Conservation (phyloP, 2,329 filamentous ascomycete genomes). For the Diaporthe eres region DNA sequence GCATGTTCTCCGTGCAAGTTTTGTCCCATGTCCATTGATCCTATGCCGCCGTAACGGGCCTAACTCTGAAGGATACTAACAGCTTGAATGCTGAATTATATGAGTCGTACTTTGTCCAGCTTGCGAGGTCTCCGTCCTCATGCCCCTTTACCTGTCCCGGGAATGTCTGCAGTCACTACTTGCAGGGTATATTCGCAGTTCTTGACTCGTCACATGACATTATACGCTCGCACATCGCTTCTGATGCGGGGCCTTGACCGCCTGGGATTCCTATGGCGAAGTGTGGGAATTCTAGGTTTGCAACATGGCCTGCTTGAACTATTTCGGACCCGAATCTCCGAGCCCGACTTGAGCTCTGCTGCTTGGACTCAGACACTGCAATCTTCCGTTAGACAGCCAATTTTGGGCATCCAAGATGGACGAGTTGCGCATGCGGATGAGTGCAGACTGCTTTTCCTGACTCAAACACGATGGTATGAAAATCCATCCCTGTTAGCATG, state of each 20-base stretch:
- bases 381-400: not conserved
- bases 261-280: not conserved
- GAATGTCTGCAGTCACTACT: conserved; percentile 1
- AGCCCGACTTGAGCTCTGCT: not conserved
- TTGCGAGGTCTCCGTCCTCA: no score
- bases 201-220: not conserved
- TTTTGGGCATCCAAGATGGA: conserved; percentile 1
- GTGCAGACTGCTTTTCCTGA: conserved; percentile 14
- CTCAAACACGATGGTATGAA: not conserved
- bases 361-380: conserved; percentile 19
- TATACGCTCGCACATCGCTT: not conserved
- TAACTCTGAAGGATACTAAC: no score
- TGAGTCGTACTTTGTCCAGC: no score
- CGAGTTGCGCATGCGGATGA: not conserved
- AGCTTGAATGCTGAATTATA: no score
- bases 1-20: not conserved
- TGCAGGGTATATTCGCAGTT: conserved; percentile 7
- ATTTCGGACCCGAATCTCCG: not conserved
- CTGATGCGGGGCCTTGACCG: conserved; percentile 8
- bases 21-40: not conserved
- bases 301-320: not conserved
- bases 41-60: not conserved
- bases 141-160: not conserved
- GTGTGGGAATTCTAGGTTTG: not conserved
- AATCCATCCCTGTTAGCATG: not conserved